Evolutionary conservation across 2,329 filamentous ascomycete genomes (phyloP).

Genomic region (Hysterium pulicare): DNA sequence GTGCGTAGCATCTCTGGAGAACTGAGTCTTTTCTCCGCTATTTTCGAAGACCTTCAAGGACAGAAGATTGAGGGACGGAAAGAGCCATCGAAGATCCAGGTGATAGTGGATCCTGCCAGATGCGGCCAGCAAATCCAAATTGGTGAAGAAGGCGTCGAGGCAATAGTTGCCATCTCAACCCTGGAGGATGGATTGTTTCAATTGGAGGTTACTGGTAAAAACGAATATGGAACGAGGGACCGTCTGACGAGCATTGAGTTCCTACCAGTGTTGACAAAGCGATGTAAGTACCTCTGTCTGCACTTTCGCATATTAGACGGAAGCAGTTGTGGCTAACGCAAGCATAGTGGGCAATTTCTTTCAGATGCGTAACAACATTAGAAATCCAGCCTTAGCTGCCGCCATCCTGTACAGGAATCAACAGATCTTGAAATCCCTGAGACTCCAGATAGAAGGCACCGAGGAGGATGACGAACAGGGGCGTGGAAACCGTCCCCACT

Average conservation of each 20-base stretch:
- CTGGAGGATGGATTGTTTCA: constrained; percentile 54
- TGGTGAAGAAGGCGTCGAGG: constrained; percentile 60
- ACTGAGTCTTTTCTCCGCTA: constrained; percentile 58
- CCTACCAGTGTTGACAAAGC: constrained; percentile 68
- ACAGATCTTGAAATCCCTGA: constrained; percentile 69
- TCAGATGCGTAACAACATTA: constrained; percentile 65
- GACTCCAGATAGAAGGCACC: constrained; percentile 59
- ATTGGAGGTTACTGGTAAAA: constrained; percentile 60
- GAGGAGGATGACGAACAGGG: constrained; percentile 48
- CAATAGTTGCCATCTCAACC: constrained; percentile 62
- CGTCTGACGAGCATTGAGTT: constrained; percentile 71
- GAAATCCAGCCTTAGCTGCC: constrained; percentile 61
- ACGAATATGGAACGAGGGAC: constrained; percentile 70
- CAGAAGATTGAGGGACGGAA: constrained; percentile 62
- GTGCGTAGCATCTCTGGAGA: constrained; percentile 63
- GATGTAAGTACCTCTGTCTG: constrained; percentile 53
- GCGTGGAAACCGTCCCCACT: constrained; percentile 69
- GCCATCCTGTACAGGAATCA: constrained; percentile 74
- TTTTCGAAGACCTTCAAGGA: constrained; percentile 68
- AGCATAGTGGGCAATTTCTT: constrained; percentile 66
- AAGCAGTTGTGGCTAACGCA: constrained; percentile 6
- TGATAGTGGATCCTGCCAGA: constrained; percentile 69
- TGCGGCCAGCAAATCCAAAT: constrained; percentile 53
- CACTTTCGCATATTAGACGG: neutral
- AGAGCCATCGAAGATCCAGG: constrained; percentile 65